Conservation (phyloP, 2,329 filamentous ascomycete genomes). For the Paracorniculantispora psalliotae region DNA sequence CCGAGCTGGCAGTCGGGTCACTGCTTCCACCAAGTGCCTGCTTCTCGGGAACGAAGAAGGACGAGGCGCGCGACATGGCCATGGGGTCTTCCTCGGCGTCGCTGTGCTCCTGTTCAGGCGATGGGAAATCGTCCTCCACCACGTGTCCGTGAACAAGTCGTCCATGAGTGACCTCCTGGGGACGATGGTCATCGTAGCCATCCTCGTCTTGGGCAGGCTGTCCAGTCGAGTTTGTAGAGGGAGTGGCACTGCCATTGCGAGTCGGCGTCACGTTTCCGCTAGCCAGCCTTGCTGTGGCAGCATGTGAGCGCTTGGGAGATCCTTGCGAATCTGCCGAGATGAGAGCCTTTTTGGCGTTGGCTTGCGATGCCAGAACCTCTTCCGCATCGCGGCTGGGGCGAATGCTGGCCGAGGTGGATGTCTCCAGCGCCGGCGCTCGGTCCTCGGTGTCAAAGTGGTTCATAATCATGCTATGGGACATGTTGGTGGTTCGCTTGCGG, state of each 20-base stretch:
- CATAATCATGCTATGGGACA: conserved; percentile 76
- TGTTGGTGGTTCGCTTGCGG: conserved; percentile 57
- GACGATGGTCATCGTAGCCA: conserved; percentile 73
- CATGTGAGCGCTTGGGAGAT: conserved; percentile 11
- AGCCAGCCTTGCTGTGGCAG: not conserved
- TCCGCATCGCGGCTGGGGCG: conserved; percentile 17
- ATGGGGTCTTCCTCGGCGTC: conserved; percentile 74
- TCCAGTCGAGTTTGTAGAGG: conserved; percentile 20
- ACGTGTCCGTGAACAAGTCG: conserved; percentile 91
- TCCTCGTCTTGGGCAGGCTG: conserved; percentile 31
- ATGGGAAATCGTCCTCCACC: conserved; percentile 88
- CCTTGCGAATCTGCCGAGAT: conserved; percentile 12
- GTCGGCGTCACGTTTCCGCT: conserved; percentile 3
- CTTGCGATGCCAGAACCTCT: conserved; percentile 20
- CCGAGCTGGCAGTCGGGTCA: conserved; percentile 76
- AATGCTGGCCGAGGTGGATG: conserved; percentile 19
- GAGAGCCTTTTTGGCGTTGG: not conserved
- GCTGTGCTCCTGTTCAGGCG: conserved; percentile 66
- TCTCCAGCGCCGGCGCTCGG: conserved; percentile 39
- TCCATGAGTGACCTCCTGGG: conserved; percentile 84
- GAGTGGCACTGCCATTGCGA: conserved; percentile 2
- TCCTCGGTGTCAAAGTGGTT: conserved; percentile 59
- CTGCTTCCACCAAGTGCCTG: conserved; percentile 74
- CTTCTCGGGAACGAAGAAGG: conserved; percentile 64
- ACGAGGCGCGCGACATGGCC: conserved; percentile 73